phyloP scores from a whole-genome alignment of 257 asterid genomes.

The Sherardia arvensis region DNA sequence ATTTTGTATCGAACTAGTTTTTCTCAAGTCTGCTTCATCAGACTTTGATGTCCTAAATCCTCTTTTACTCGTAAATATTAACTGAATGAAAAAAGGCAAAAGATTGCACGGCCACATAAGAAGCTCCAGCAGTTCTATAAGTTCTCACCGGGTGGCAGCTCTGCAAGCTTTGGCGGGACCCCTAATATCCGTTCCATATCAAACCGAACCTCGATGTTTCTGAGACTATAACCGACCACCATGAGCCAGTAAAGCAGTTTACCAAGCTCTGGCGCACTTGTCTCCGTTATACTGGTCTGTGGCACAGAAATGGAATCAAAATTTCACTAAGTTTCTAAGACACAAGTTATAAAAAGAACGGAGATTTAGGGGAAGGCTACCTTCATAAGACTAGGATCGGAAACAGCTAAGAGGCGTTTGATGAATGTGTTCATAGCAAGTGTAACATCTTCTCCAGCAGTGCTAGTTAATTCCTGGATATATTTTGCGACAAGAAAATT shows the following conservation, averaged over 20 bases:
- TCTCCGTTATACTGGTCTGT: conserved; percentile 88
- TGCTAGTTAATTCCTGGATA: conserved; percentile 83
- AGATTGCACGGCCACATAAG: neutral
- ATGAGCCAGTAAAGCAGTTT: conserved; percentile 96
- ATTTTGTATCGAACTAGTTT: neutral
- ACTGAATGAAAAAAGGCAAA: neutral
- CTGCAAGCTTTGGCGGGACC: conserved; percentile 64
- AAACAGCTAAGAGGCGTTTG: conserved; percentile 77
- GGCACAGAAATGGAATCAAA: conserved; percentile 4
- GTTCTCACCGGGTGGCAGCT: conserved; percentile 93
- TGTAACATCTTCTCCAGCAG: conserved; percentile 89
- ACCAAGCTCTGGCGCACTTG: conserved; percentile 83
- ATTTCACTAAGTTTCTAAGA: neutral
- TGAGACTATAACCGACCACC: conserved; percentile 95
- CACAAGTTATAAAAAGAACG: too few species aligned
- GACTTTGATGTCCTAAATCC: conserved; percentile 2
- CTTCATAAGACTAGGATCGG: conserved; percentile 96
- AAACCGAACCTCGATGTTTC: conserved; percentile 91
- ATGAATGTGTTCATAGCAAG: conserved; percentile 92
- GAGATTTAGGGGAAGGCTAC: conserved; percentile 22
- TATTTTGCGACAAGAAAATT: neutral
- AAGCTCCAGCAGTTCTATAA: conserved; percentile 25
- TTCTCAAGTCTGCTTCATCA: neutral
- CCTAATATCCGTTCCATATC: conserved; percentile 99
- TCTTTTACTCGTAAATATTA: neutral